A percentile compares a stretch with the other conserved stretches of the same genome.
phyloP scores from a whole-genome alignment of 306 rosid species.

The Vicia faba region DNA sequence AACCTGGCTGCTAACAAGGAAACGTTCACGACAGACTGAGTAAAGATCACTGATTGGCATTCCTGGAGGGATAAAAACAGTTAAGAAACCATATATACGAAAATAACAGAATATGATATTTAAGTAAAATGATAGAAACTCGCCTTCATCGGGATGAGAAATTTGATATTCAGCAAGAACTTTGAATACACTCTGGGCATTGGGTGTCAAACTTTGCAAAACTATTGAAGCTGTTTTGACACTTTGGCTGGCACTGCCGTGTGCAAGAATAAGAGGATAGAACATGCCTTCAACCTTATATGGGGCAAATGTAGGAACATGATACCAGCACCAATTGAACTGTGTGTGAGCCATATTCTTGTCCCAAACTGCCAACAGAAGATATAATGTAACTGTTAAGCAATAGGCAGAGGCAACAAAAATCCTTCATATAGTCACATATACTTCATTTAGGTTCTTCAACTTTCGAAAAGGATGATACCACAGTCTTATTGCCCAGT shows the following conservation, averaged over 20 bases:
- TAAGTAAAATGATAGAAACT: slow-evolving; percentile 30
- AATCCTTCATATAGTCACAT: slow-evolving; percentile 4
- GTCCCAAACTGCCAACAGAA: slow-evolving; percentile 80
- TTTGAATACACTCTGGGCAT: slow-evolving; percentile 91
- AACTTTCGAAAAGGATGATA: slow-evolving; percentile 10
- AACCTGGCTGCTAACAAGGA: slow-evolving; percentile 81
- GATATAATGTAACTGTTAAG: slow-evolving; percentile 31
- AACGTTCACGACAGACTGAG: slow-evolving; percentile 75
- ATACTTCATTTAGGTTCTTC: slow-evolving; percentile 26
- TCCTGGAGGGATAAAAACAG: slow-evolving; percentile 50
- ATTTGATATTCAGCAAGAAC: slow-evolving; percentile 86
- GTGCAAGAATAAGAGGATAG: slow-evolving; percentile 77
- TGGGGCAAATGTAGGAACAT: slow-evolving; percentile 85
- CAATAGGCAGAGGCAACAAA: slow-evolving; percentile 14
- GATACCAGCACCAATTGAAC: slow-evolving; percentile 95
- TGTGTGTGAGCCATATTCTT: slow-evolving; percentile 91
- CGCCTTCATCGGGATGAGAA: slow-evolving; percentile 83
- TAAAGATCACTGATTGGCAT: slow-evolving; percentile 73
- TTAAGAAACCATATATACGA: not conserved
- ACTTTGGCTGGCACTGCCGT: slow-evolving; percentile 68
- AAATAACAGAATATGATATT: slow-evolving; percentile 18
- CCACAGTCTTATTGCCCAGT: not conserved
- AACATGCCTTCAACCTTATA: slow-evolving; percentile 83
- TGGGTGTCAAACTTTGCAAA: slow-evolving; percentile 88
- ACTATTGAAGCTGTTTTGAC: slow-evolving; percentile 86